These are phyloP conservation scores for Cryphonectria nitschkei DNA, from an alignment of 2,329 filamentous ascomycete genomes.

Conservation along the genomic window DNA sequence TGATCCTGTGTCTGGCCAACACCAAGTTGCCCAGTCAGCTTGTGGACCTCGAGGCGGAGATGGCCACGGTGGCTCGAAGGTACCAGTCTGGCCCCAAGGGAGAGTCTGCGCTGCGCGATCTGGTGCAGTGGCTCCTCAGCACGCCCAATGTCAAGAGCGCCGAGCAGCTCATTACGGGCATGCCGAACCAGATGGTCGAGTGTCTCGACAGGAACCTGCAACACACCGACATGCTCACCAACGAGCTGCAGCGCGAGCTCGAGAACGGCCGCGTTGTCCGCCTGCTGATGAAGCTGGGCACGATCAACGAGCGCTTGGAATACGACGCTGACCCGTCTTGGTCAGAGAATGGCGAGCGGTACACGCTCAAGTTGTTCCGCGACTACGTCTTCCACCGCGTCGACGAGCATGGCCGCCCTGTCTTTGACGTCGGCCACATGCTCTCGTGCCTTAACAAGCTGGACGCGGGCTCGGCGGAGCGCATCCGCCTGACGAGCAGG, in stretches of 20 bases:
- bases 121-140: slow-evolving; percentile 76
- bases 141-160: slow-evolving; percentile 71
- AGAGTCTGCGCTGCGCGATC: slow-evolving; percentile 69
- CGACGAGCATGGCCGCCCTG: slow-evolving; percentile 79
- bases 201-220: slow-evolving; percentile 81
- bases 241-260: slow-evolving; percentile 76
- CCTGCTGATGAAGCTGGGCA: slow-evolving; percentile 78
- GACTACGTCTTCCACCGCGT: slow-evolving; percentile 98
- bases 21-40: slow-evolving; percentile 60
- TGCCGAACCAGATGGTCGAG: slow-evolving; percentile 75
- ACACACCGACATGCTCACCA: slow-evolving; percentile 73
- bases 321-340: slow-evolving; percentile 77
- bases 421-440: slow-evolving; percentile 86
- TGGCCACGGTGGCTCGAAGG: slow-evolving; percentile 24
- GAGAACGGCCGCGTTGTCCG: slow-evolving; percentile 88
- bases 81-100: slow-evolving; percentile 27
- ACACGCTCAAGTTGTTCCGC: slow-evolving; percentile 90
- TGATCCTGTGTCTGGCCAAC: slow-evolving; percentile 81
- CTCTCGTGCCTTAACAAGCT: slow-evolving; percentile 87
- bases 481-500: slow-evolving; percentile 80
- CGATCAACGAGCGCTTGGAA: slow-evolving; percentile 88
- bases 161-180: slow-evolving; percentile 76
- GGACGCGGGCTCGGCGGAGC: slow-evolving; percentile 87
- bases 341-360: slow-evolving; percentile 92
- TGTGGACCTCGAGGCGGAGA: slow-evolving; percentile 62